These are phyloP conservation scores for Yarrowia sp. DNA, from an alignment of 805 yeast genomes.

Conservation along the genomic window DNA sequence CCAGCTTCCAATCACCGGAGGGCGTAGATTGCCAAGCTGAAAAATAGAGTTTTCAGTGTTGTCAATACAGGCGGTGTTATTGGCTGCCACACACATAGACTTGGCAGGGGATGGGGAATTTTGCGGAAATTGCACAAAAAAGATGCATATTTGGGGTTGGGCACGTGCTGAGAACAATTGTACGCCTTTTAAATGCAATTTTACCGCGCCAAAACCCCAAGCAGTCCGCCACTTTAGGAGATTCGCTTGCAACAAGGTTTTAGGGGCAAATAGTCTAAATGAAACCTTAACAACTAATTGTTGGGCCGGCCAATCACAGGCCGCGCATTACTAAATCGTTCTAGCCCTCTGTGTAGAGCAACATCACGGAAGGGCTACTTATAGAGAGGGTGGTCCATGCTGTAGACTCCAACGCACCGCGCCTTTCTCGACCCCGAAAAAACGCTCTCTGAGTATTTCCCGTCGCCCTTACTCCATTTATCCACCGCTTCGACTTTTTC, in stretches of 20 bases:
- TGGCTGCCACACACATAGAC: neutral
- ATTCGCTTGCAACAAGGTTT: neutral
- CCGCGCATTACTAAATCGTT: neutral
- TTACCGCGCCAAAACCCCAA: no score
- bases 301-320: neutral
- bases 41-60: neutral
- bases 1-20: neutral
- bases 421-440: neutral
- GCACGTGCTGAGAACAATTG: no score
- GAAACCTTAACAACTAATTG: neutral
- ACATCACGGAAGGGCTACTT: neutral
- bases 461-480: no score
- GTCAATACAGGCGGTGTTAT: neutral
- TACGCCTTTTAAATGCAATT: no score
- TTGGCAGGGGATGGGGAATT: neutral
- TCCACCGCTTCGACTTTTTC: neutral
- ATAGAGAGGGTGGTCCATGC: neutral
- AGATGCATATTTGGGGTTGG: no score
- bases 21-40: neutral
- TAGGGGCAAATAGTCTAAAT: slow-evolving; percentile 1
- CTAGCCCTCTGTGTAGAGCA: neutral
- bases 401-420: no score
- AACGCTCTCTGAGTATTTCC: no score
- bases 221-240: no score
- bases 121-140: no score